A percentile compares a stretch with the other conserved stretches of the same genome.
phyloP scores from a whole-genome alignment of 208 protist species.

The Tritrichomonas musculus region DNA sequence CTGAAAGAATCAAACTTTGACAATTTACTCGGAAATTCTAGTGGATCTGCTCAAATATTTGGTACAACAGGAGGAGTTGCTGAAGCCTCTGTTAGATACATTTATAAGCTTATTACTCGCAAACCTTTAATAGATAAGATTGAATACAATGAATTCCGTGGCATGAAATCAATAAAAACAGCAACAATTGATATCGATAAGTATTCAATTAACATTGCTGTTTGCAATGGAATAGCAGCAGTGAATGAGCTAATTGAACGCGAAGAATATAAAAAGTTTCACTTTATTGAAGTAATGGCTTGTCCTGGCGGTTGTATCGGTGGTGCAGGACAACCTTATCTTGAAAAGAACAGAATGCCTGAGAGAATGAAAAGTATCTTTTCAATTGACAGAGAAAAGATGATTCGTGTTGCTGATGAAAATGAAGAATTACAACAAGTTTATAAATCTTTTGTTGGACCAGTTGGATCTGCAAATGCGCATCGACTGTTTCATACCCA shows the following conservation, averaged over 20 bases:
- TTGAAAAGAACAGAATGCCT: neutral
- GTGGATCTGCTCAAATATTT: slow-evolving; percentile 48
- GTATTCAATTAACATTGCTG: neutral
- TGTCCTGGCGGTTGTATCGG: neutral
- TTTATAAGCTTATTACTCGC: neutral
- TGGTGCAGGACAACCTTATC: neutral
- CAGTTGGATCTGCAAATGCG: neutral
- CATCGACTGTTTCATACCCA: neutral
- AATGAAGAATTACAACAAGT: neutral
- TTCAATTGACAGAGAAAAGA: neutral
- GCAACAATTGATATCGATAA: neutral
- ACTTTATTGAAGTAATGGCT: slow-evolving; percentile 24
- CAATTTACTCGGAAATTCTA: slow-evolving; percentile 43
- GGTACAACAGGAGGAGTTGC: slow-evolving; percentile 51
- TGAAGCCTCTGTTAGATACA: slow-evolving; percentile 42
- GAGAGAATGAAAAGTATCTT: neutral
- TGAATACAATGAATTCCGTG: neutral
- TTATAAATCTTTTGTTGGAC: neutral
- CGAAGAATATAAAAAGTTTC: neutral
- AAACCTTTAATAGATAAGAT: neutral
- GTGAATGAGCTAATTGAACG: neutral
- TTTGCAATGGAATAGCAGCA: neutral
- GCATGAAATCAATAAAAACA: neutral
- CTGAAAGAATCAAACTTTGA: slow-evolving; percentile 38
- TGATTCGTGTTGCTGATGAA: neutral